Percentiles rank a stretch among this genome's conserved stretches.
phyloP scores from a whole-genome alignment of 257 asterid species.

The Ehretia macrophylla region DNA sequence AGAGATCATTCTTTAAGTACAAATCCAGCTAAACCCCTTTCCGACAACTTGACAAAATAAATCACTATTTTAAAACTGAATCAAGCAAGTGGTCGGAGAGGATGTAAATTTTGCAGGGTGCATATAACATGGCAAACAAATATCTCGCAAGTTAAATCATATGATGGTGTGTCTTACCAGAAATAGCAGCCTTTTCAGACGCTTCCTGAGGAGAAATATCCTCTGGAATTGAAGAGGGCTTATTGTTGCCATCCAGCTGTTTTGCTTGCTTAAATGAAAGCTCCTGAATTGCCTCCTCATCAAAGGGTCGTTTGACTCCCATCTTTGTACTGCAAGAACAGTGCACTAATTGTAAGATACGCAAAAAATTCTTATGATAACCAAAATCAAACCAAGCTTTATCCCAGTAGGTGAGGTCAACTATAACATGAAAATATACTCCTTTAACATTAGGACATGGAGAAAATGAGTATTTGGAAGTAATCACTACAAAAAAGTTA shows the following conservation, averaged over 20 bases:
- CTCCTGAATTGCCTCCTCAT: slow-evolving; percentile 51
- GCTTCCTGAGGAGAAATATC: slow-evolving; percentile 26
- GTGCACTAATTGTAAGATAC: neutral
- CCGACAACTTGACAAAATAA: neutral
- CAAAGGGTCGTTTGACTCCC: slow-evolving; percentile 65
- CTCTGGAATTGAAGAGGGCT: slow-evolving; percentile 18
- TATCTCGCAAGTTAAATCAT: neutral
- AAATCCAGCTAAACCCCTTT: no score
- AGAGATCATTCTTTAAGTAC: neutral
- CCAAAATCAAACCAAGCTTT: neutral
- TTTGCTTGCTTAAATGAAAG: slow-evolving; percentile 62
- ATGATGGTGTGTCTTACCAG: slow-evolving; percentile 31
- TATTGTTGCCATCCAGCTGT: slow-evolving; percentile 31
- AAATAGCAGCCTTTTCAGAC: slow-evolving; percentile 15
- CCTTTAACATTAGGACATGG: no score
- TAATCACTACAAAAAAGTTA: no score
- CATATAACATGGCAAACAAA: neutral
- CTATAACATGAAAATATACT: neutral
- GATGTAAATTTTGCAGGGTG: no score
- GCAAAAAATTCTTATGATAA: neutral
- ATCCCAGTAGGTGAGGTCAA: neutral
- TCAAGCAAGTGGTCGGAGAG: neutral
- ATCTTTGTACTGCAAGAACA: slow-evolving; percentile 27
- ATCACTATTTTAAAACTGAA: neutral
- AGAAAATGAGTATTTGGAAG: no score